phyloP scores from a whole-genome alignment of 2,329 filamentous ascomycete species.

The Sporothrix protearum region DNA sequence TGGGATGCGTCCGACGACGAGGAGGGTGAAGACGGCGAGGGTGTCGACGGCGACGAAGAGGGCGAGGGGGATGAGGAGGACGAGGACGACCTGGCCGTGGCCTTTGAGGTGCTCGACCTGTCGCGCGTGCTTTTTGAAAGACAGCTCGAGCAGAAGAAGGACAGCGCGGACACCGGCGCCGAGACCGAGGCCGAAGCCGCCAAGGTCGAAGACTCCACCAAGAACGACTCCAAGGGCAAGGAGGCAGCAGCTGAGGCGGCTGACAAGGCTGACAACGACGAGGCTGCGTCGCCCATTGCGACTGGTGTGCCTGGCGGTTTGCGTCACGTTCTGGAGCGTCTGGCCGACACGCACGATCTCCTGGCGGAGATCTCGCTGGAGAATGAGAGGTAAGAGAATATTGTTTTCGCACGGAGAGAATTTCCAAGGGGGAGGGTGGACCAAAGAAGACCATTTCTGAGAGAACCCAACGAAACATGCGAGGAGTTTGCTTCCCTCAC shows the following conservation, averaged over 20 bases:
- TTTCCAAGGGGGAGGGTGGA: background rate
- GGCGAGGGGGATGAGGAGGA: conserved; percentile 59
- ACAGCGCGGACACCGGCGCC: conserved; percentile 32
- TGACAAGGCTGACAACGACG: conserved; percentile 40
- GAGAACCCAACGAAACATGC: background rate
- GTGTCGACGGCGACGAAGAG: conserved; percentile 35
- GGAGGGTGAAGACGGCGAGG: conserved; percentile 20
- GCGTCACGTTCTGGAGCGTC: conserved; percentile 71
- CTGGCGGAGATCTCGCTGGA: conserved; percentile 96
- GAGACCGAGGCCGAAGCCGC: conserved; percentile 22
- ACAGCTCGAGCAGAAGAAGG: conserved; percentile 44
- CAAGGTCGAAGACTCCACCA: background rate
- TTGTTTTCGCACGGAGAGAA: background rate
- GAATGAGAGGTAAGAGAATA: conserved; percentile 67
- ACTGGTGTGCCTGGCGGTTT: conserved; percentile 42
- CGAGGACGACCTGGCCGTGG: conserved; percentile 70
- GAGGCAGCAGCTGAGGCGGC: conserved; percentile 35
- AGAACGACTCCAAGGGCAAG: conserved; percentile 25
- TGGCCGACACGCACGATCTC: conserved; percentile 90
- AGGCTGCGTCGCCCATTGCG: background rate
- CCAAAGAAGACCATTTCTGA: conserved; percentile 3
- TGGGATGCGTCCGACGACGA: conserved; percentile 70
- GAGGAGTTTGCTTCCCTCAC: background rate
- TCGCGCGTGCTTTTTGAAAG: conserved; percentile 64
- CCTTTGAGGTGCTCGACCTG: conserved; percentile 81